Evolutionary conservation across 148 eudicot species (phyloP).

Genomic region (Talinum fruticosum): DNA sequence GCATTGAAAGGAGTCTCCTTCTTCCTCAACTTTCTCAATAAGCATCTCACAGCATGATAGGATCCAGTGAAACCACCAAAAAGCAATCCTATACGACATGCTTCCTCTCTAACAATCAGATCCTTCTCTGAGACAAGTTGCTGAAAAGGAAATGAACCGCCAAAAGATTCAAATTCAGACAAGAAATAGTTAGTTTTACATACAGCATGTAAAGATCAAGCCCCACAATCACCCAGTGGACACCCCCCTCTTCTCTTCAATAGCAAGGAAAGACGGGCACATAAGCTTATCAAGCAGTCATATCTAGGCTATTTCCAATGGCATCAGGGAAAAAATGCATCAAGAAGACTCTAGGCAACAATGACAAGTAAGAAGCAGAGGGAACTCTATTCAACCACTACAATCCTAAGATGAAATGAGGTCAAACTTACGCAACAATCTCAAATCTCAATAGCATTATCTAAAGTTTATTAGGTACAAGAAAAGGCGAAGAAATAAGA

Average conservation of each 20-base stretch:
- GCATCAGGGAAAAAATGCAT: not conserved
- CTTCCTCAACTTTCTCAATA: slow-evolving; percentile 78
- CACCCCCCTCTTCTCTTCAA: too few species aligned
- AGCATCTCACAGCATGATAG: slow-evolving; percentile 90
- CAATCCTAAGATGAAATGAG: not conserved
- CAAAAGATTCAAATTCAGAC: slow-evolving; percentile 8
- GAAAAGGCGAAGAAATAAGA: too few species aligned
- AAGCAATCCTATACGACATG: slow-evolving; percentile 90
- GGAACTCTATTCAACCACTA: not conserved
- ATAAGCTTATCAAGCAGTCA: not conserved
- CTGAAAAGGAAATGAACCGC: slow-evolving; percentile 39
- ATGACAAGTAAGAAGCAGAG: not conserved
- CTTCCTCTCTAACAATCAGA: slow-evolving; percentile 97
- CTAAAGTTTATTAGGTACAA: not conserved
- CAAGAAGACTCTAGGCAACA: not conserved
- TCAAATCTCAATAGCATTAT: not conserved
- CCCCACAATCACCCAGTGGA: not conserved
- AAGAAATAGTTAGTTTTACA: slow-evolving; percentile 7
- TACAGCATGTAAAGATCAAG: not conserved
- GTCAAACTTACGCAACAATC: not conserved
- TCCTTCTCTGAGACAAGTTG: slow-evolving; percentile 99
- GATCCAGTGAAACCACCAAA: slow-evolving; percentile 99
- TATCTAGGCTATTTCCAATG: not conserved
- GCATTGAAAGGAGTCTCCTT: slow-evolving; percentile 84
- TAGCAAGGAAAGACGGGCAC: not conserved